Conservation (phyloP, 768 basidiomycete genomes). For the Podaxis pistillaris region DNA sequence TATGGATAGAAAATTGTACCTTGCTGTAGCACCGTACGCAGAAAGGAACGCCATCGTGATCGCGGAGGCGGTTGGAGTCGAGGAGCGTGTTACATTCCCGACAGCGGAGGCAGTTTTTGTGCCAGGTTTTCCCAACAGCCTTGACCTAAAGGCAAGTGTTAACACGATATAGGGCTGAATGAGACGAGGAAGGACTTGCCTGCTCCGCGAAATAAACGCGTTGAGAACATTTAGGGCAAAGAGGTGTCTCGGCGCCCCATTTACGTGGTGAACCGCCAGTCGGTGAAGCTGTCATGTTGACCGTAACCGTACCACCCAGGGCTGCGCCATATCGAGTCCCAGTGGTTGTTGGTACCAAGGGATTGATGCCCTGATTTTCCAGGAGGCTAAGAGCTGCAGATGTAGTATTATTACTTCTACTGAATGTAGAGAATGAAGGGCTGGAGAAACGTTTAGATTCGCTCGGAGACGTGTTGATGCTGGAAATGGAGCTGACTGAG, state of each 20-base stretch:
- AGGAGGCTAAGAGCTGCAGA: constrained; percentile 17
- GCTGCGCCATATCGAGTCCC: constrained; percentile 69
- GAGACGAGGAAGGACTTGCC: constrained; percentile 32
- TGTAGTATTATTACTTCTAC: constrained; percentile 10
- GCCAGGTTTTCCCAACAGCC: constrained; percentile 78
- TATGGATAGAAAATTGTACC: constrained; percentile 30
- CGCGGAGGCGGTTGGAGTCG: constrained; percentile 72
- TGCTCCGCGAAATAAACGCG: constrained; percentile 87
- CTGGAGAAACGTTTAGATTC: not conserved
- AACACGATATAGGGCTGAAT: not conserved
- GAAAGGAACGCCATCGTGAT: constrained; percentile 71
- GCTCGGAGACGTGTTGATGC: not conserved
- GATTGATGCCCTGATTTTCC: constrained; percentile 21
- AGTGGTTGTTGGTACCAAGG: constrained; percentile 40
- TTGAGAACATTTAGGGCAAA: constrained; percentile 68
- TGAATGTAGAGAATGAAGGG: constrained; percentile 1
- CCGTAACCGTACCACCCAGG: constrained; percentile 31
- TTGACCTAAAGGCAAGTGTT: constrained; percentile 52
- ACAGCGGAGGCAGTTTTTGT: constrained; percentile 78
- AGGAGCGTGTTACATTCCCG: constrained; percentile 63
- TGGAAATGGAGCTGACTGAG: not conserved
- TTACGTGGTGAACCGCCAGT: constrained; percentile 39
- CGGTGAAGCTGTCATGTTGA: constrained; percentile 32
- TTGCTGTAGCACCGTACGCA: constrained; percentile 77
- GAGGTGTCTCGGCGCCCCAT: constrained; percentile 59